These are phyloP conservation scores for Apiospora phragmitis DNA, from an alignment of 2,329 filamentous ascomycete genomes.

Conservation along the genomic window DNA sequence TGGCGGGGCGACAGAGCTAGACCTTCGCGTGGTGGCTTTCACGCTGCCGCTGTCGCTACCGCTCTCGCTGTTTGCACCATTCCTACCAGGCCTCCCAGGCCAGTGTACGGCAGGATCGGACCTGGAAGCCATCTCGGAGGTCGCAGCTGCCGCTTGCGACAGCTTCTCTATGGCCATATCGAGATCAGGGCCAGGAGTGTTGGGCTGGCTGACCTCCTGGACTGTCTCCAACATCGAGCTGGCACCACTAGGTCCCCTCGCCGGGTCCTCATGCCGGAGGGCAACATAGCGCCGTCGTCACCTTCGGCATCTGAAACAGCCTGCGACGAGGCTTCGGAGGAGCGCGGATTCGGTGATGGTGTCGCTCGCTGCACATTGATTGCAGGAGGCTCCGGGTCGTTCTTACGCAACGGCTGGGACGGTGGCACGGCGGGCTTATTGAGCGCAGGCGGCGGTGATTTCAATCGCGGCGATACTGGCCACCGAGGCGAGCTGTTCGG, in stretches of 20 bases:
- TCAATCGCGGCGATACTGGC: slow-evolving; percentile 75
- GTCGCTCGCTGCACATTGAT: slow-evolving; percentile 55
- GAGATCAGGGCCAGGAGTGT: slow-evolving; percentile 58
- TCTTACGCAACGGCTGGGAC: slow-evolving; percentile 36
- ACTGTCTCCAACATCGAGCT: slow-evolving; percentile 80
- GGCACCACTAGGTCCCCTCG: slow-evolving; percentile 58
- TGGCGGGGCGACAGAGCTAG: slow-evolving; percentile 43
- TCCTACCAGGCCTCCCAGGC: slow-evolving; percentile 47
- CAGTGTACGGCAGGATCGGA: slow-evolving; percentile 43
- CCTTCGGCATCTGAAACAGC: slow-evolving; percentile 54
- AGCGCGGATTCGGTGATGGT: slow-evolving; percentile 44
- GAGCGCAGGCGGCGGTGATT: slow-evolving; percentile 69
- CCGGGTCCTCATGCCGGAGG: slow-evolving; percentile 59
- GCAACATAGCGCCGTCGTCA: slow-evolving; percentile 41
- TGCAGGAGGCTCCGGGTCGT: slow-evolving; percentile 50
- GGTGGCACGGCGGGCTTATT: slow-evolving; percentile 36
- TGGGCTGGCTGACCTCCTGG: slow-evolving; percentile 80
- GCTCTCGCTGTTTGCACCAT: slow-evolving; percentile 54
- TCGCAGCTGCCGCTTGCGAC: slow-evolving; percentile 48
- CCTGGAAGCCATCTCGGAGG: slow-evolving; percentile 33
- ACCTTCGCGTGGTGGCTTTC: slow-evolving; percentile 41
- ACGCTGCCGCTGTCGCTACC: slow-evolving; percentile 67
- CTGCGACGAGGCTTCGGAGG: slow-evolving; percentile 31
- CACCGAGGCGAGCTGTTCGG: slow-evolving; percentile 64
- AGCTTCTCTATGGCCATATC: slow-evolving; percentile 52